A percentile compares a stretch with the other conserved stretches of the same genome.
Conservation (phyloP, 1,139 yeast genomes). For the Pneumocystis jirovecii region DNA sequence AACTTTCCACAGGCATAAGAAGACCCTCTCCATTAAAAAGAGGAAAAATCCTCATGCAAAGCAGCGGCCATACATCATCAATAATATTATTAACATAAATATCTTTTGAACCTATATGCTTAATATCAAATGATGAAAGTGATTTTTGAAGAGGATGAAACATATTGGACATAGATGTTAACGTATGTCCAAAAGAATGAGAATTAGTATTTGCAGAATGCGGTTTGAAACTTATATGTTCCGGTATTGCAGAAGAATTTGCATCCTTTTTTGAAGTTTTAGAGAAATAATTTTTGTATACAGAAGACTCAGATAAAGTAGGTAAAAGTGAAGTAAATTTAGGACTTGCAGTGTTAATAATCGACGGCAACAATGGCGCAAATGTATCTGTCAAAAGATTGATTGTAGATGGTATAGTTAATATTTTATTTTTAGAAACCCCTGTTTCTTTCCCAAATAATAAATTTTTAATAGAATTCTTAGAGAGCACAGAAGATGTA, state of each 20-base stretch:
- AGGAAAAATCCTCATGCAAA: constrained; percentile 32
- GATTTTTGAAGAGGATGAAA: neutral
- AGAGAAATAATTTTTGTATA: neutral
- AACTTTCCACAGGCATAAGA: constrained; percentile 42
- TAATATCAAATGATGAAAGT: neutral
- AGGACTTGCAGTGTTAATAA: neutral
- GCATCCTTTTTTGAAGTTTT: neutral
- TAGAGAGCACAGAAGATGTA: neutral
- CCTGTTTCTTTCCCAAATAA: neutral
- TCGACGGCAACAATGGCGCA: neutral
- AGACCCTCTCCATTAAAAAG: constrained; percentile 36
- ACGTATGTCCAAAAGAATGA: neutral
- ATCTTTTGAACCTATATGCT: neutral
- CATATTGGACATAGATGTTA: neutral
- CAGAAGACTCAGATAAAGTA: neutral
- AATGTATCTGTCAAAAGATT: neutral
- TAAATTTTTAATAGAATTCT: neutral
- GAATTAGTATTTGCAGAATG: neutral
- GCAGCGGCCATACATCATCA: constrained; percentile 36
- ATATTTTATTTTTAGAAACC: neutral
- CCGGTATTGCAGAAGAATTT: neutral
- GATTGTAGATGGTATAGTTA: neutral
- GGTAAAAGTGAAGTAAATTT: neutral
- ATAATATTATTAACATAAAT: neutral
- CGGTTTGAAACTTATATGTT: neutral